Evolutionary conservation across 371 early-diverging fungal genomes (phyloP), one percentile per base, ranked within the genome.

Genomic region (Batkoa obscura): DNA sequence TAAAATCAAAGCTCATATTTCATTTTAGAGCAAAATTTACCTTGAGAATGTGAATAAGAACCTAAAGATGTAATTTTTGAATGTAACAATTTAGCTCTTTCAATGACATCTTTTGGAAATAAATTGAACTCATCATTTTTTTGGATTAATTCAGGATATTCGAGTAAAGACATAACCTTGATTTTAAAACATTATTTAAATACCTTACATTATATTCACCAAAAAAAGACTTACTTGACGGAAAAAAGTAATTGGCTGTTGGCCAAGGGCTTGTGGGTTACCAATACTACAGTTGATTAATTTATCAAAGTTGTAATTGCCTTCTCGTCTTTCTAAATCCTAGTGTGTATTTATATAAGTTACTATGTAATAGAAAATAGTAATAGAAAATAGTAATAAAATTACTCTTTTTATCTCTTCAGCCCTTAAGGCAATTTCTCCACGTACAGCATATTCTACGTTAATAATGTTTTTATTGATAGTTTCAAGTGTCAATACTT

Each of bases 381-480:
- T 33, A 45, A 37, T 12, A 33, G 8, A 10, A 15, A 39, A 31
- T 31, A 3, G 15, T 31, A 32, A 4, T 37, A n/a, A 49, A 55
- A 54, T 51, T 69, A 87, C 86, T 69, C 79, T 70, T 43, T 71
- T 72, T 55, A 96, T 72, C 56, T 80, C 73, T 58, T 97, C 98
- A 10, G 94, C 92, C 36, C 88, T 82, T 62, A 97, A 90, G 23
- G 98, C 94, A 30, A 93, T 69, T 57, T 83, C 93, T 41, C 98
- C 98, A 56, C 98, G 86, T 3, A 97, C 98, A 36, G 98, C 96
- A 65, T 97, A 97, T 63, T 94, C 86, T 57, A 85, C 84, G 35
- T 75, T 71, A 57, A 70, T 73, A 59, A 91, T 65, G 57, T 76
- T 70, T 51, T 79, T 80, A 62, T 88, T 86, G 69, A 88, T 83